A percentile compares a stretch with the other conserved stretches of the same genome.
Conservation (phyloP, 140 eudicot species). For the Bidens hawaiensis region DNA sequence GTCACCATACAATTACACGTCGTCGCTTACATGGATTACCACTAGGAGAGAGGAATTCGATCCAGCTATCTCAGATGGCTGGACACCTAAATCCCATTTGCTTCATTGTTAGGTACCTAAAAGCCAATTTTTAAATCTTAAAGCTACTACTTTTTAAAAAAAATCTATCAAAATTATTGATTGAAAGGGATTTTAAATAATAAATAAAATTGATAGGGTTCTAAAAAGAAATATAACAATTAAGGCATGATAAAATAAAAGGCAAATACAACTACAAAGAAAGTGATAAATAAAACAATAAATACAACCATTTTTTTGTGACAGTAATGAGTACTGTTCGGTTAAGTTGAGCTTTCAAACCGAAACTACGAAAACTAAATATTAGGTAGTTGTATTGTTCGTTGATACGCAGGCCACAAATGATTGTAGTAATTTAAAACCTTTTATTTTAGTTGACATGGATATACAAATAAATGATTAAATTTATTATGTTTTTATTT, state of each 20-base stretch:
- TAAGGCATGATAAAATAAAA: not conserved
- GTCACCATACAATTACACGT: too few relatives aligned
- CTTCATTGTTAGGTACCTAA: too few relatives aligned
- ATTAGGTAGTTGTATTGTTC: not conserved
- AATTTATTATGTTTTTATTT: not conserved
- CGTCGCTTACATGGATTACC: too few relatives aligned
- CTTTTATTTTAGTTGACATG: not conserved
- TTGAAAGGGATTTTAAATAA: too few relatives aligned
- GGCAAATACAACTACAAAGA: too few relatives aligned
- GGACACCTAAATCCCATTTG: too few relatives aligned
- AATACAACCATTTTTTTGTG: too few relatives aligned
- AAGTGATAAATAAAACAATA: not conserved
- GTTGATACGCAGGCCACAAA: not conserved
- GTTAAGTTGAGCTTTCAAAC: slow-evolving; percentile 2
- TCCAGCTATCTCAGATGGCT: too few relatives aligned
- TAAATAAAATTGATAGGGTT: not conserved
- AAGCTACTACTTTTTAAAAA: too few relatives aligned
- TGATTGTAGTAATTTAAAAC: not conserved
- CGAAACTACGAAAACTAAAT: not conserved
- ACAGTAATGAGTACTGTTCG: too few relatives aligned
- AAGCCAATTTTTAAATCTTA: too few relatives aligned
- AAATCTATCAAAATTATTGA: not conserved
- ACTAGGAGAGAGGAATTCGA: too few relatives aligned
- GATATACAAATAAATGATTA: not conserved
- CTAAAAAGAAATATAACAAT: not conserved